Base-by-base conservation (phyloP, 192 early-diverging fungal species). In the Gamsiella multidivaricata region DNA sequence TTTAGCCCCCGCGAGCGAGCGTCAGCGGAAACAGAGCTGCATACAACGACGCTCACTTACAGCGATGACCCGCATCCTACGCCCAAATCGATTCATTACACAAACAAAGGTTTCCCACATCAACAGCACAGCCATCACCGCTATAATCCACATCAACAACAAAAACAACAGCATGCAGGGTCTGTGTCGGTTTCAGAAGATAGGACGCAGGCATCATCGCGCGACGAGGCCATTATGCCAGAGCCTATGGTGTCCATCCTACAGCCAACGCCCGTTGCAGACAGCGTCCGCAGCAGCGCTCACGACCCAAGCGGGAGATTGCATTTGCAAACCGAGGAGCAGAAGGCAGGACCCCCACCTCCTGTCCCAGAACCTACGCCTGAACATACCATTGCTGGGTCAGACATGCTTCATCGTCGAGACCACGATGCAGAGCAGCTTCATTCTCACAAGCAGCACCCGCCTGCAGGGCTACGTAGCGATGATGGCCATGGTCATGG, bases 1-100 rank as follows among this genome's bases (percentile, higher is more conserved):
- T 61, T 46, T 54, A 76, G 72, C 41, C 72, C 72, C 0, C 61
- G 49, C 0, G 63, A 75, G n/a, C 28, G 53, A 2, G n/a, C 54
- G 1, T 54, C 52, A 0, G 31, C 39, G 12, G 28, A 61, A 26
- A 54, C 49, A 6, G 54, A 57, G 20, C 29, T 25, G 5, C 73
- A 62, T 14, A 64, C 74, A 1, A 69, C 61, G 28, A 64, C 60
- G 1, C 31, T 32, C 20, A 50, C 54, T 10, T 78, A 34, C 32
- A 63, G 47, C 12, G 45, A 63, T 11, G 58, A 63, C 36, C 37
- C 59, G 11, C 25, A 61, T 26, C 50, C 26, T 1, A 37, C 15
- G 0, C 50, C 33, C 5, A 23, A 42, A 39, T 50, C 51, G n/a
- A 39, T 70, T 17, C 47, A 36, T 7, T 2, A 25, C 26, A 60